Percentiles rank a stretch among this genome's conserved stretches.
These are phyloP conservation scores for Aspergillus wentii DNA, from an alignment of 495 filamentous ascomycete species.

Conservation along the genomic window DNA sequence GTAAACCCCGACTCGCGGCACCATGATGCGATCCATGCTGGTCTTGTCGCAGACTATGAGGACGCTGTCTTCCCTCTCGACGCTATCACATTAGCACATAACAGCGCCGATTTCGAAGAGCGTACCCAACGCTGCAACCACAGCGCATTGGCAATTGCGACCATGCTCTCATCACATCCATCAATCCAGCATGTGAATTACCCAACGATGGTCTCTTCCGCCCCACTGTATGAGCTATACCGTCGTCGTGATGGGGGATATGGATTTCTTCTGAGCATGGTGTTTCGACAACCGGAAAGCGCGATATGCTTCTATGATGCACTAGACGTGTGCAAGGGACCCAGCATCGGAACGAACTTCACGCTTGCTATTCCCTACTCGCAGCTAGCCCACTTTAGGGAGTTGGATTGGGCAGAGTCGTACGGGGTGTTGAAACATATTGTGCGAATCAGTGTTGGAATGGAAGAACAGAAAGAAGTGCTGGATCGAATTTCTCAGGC, in stretches of 20 bases:
- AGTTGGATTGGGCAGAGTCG: conserved; percentile 16
- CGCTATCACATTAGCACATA: conserved; percentile 9
- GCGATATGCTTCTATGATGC: conserved; percentile 17
- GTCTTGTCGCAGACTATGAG: conserved; percentile 2
- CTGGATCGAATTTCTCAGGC: conserved; percentile 59
- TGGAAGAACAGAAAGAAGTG: conserved; percentile 17
- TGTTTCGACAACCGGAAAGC: conserved; percentile 8
- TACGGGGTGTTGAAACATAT: conserved; percentile 14
- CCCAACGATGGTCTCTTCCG: conserved; percentile 6
- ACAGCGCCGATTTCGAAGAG: conserved; percentile 10
- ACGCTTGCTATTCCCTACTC: conserved; percentile 14
- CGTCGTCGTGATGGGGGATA: conserved; percentile 12
- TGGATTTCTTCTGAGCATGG: conserved; percentile 13
- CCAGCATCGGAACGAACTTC: conserved; percentile 21
- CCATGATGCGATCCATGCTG: conserved; percentile 3
- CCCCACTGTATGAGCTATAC: conserved; percentile 11
- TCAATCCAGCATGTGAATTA: conserved; percentile 11
- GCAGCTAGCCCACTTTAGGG: conserved; percentile 10
- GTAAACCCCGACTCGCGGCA: conserved; percentile 9
- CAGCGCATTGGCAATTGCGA: conserved; percentile 7
- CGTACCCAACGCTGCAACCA: conserved; percentile 12
- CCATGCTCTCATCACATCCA: conserved; percentile 10
- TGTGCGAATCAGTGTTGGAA: conserved; percentile 18
- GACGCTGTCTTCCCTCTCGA: conserved; percentile 17
- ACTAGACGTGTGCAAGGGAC: conserved; percentile 17